phyloP scores from a whole-genome alignment of 495 filamentous ascomycete species.

The Tuber melanosporum region DNA sequence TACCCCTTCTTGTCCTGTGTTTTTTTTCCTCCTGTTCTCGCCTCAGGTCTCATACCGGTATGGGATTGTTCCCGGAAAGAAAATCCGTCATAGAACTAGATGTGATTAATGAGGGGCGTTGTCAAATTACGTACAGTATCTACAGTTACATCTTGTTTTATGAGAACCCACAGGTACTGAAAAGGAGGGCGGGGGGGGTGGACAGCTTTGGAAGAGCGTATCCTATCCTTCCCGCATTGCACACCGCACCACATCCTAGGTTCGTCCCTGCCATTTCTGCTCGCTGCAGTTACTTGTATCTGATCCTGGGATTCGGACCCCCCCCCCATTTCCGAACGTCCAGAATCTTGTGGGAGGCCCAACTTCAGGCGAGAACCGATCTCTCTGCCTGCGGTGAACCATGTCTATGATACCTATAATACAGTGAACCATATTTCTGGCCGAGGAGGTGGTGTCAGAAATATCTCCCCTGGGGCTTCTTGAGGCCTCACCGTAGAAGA shows the following conservation, averaged over 20 bases:
- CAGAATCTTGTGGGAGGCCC: not conserved
- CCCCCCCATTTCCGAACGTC: not conserved
- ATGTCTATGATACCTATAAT: not conserved
- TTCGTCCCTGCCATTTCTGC: not conserved
- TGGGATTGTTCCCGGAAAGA: not conserved
- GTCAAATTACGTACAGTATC: not conserved
- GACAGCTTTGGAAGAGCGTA: not conserved
- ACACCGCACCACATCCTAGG: not conserved
- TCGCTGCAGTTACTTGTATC: not conserved
- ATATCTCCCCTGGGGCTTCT: not conserved
- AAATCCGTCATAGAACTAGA: not conserved
- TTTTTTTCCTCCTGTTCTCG: not conserved
- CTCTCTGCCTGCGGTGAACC: not conserved
- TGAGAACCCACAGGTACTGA: not conserved
- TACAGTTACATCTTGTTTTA: not conserved
- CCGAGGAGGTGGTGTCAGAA: not conserved
- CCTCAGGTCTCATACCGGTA: not conserved
- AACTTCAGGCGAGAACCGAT: not conserved
- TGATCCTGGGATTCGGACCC: not conserved
- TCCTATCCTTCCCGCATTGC: not conserved
- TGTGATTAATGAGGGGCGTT: not conserved
- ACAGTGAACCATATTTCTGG: not conserved
- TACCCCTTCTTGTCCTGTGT: not conserved
- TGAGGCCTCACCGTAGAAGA: not conserved
- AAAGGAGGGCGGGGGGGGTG: not conserved